Evolutionary conservation across 1,284 basidiomycete genomes (phyloP), one percentile per base, ranked within the genome.

Genomic region (Athelia psychrophila): DNA sequence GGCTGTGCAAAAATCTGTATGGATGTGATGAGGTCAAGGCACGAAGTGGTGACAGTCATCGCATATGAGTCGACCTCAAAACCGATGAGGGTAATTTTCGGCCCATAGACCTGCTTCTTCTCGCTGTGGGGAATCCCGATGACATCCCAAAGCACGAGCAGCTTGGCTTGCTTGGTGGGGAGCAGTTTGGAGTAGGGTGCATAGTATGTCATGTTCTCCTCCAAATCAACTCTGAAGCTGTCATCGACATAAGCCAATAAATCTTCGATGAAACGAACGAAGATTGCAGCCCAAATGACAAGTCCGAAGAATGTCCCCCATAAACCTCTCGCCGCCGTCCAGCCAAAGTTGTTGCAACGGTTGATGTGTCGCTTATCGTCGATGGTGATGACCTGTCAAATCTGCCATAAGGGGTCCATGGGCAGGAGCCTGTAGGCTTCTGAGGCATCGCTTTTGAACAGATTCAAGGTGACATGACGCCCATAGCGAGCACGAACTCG

Each of bases 401-500:
- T 25, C 48, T 68, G 63, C 60, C 66, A 71, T 5, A 67, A 53
- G 3, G 65, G 63, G 47, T 68, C 63, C 52, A 67, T 58, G 1
- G 69, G 71, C 3, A 71, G 45, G 3, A 54, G 56, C 15, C 61
- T 59, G 52, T 64, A 73, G 2, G 70, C 69, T 4, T 56, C 47
- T 6, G 62, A 52, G 24, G 71, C 61, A 51, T 71, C 67, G 4
- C 64, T 66, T 52, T 70, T 71, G 53, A 57, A 69, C 2, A 68
- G 52, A 42, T 44, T 47, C 20, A 67, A 23, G 20, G 58, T 48
- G 15, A 32, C 22, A n/a, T n/a, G n/a, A 32, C 55, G 27, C 30
- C 53, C 53, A 54, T 56, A 23, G 44, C 47, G 23, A 23, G 44
- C 36, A 24, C 44, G 50, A 47, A 51, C 48, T 20, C 45, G 47